phyloP scores from a whole-genome alignment of 2,329 filamentous ascomycete genomes.

The Ascochyta lentis region DNA sequence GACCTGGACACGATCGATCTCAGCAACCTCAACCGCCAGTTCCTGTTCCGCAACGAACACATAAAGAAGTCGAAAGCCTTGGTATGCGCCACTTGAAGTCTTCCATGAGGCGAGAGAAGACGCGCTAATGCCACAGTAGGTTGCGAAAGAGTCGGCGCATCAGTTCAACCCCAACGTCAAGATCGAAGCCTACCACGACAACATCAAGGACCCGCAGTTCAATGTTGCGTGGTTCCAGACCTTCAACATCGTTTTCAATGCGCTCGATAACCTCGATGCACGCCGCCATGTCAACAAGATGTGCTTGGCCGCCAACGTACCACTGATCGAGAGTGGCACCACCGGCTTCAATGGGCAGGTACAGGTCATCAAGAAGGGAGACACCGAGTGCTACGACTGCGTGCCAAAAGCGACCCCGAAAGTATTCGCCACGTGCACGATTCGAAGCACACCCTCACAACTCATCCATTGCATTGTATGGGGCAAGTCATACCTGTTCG shows the following conservation, averaged over 20 bases:
- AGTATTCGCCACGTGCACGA: constrained; percentile 94
- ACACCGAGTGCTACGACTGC: constrained; percentile 97
- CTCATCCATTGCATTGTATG: constrained; percentile 99
- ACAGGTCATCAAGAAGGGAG: constrained; percentile 90
- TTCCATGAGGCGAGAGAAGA: neutral
- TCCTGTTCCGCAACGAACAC: constrained; percentile 94
- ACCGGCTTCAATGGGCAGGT: constrained; percentile 98
- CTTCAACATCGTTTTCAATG: constrained; percentile 93
- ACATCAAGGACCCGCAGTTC: constrained; percentile 91
- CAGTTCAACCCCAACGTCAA: constrained; percentile 89
- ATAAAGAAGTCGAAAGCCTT: constrained; percentile 97
- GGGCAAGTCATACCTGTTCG: constrained; percentile 95
- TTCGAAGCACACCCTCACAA: constrained; percentile 93
- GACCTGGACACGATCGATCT: constrained; percentile 98
- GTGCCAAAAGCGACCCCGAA: constrained; percentile 88
- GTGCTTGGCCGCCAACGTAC: constrained; percentile 90
- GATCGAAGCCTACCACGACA: constrained; percentile 88
- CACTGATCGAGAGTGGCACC: constrained; percentile 93
- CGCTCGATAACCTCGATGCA: constrained; percentile 93
- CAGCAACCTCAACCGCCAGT: constrained; percentile 96
- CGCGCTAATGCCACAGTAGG: constrained; percentile 57
- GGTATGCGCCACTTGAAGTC: constrained; percentile 59
- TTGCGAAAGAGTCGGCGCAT: constrained; percentile 89
- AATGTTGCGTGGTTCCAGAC: constrained; percentile 84
- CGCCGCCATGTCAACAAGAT: constrained; percentile 95